Evolutionary conservation across 768 basidiomycete genomes (phyloP).

Genomic region (Agaricus bisporus): DNA sequence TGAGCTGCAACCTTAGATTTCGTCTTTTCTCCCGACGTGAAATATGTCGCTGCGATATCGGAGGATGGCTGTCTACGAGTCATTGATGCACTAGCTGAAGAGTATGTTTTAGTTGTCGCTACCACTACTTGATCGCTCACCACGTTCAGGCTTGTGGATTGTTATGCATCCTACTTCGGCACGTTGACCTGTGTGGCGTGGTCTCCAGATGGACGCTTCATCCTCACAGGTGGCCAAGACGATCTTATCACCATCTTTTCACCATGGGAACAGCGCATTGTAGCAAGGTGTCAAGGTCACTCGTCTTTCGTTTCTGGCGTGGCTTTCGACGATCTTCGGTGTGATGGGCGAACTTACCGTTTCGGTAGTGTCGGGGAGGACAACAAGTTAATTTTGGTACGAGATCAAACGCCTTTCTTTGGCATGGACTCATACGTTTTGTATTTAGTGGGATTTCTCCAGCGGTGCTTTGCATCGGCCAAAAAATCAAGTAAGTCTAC

Average conservation of each 20-base stretch:
- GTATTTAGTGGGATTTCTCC: slow-evolving; percentile 84
- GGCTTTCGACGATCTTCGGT: slow-evolving; percentile 84
- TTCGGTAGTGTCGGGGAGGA: slow-evolving; percentile 98
- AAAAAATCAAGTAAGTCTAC: slow-evolving; percentile 50
- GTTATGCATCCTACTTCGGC: slow-evolving; percentile 94
- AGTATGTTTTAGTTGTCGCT: slow-evolving; percentile 39
- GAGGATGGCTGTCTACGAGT: slow-evolving; percentile 91
- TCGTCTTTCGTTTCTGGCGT: slow-evolving; percentile 89
- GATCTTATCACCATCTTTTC: slow-evolving; percentile 94
- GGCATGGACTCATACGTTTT: slow-evolving; percentile 8
- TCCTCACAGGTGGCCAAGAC: slow-evolving; percentile 94
- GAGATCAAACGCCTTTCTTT: slow-evolving; percentile 16
- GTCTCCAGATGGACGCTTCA: slow-evolving; percentile 94
- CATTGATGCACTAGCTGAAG: slow-evolving; percentile 82
- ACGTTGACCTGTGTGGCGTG: slow-evolving; percentile 85
- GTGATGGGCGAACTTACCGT: slow-evolving; percentile 86
- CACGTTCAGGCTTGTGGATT: slow-evolving; percentile 72
- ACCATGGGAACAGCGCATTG: slow-evolving; percentile 88
- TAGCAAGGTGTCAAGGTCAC: slow-evolving; percentile 96
- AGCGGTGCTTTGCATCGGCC: slow-evolving; percentile 88
- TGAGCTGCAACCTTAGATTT: slow-evolving; percentile 48
- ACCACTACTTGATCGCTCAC: not conserved
- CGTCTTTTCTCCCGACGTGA: slow-evolving; percentile 90
- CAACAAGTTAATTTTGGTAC: slow-evolving; percentile 85
- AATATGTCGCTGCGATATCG: slow-evolving; percentile 82